phyloP scores from a whole-genome alignment of 805 yeast genomes.

The Wickerhamiella azymoides region DNA sequence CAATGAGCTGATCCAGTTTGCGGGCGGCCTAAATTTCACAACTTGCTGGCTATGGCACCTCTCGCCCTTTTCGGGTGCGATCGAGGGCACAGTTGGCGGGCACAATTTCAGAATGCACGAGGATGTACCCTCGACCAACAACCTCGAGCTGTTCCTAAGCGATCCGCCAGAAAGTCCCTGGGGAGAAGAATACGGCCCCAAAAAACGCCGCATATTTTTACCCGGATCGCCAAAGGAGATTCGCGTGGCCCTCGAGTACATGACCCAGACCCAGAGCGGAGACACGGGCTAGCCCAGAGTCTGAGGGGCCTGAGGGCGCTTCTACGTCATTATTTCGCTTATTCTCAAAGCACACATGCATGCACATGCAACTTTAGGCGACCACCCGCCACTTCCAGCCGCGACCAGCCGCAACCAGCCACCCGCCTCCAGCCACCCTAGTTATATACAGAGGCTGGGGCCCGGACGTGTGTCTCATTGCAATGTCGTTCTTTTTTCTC shows the following conservation, averaged over 20 bases:
- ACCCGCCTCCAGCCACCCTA: conserved; percentile 7
- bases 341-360: no score
- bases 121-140: not conserved
- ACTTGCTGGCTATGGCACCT: not conserved
- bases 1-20: not conserved
- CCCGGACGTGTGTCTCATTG: not conserved
- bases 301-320: no score
- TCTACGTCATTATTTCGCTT: no score
- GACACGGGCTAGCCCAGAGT: no score
- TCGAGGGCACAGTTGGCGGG: not conserved
- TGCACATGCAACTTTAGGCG: not conserved
- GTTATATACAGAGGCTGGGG: conserved; percentile 13
- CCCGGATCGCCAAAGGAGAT: not conserved
- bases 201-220: not conserved
- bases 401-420: not conserved
- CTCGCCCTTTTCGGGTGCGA: not conserved
- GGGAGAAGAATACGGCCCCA: not conserved
- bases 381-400: not conserved
- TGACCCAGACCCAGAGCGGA: no score
- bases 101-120: not conserved
- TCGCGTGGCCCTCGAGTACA: not conserved
- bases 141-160: not conserved
- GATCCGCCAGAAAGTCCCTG: not conserved
- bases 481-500: conserved; percentile 18
- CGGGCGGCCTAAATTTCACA: not conserved